Evolutionary conservation across 805 yeast species (phyloP).

Genomic region (Spathaspora hagerdaliae): DNA sequence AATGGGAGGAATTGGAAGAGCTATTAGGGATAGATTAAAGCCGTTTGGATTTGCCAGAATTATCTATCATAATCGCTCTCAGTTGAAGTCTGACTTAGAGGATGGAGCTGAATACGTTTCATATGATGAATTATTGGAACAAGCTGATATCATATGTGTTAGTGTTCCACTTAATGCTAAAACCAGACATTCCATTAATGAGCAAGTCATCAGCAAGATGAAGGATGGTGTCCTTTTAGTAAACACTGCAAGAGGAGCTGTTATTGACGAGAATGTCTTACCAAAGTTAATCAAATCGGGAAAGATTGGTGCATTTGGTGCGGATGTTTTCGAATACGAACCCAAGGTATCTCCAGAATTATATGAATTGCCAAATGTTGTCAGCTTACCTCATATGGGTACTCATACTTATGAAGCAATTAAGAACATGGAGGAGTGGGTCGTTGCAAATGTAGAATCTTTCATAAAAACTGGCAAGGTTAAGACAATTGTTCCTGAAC

Average conservation of each 20-base stretch:
- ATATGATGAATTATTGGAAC: slow-evolving; percentile 60
- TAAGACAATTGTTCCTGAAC: slow-evolving; percentile 77
- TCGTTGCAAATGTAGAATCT: slow-evolving; percentile 61
- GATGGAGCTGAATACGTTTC: slow-evolving; percentile 66
- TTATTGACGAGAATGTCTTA: slow-evolving; percentile 63
- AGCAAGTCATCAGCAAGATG: slow-evolving; percentile 58
- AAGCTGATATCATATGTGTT: slow-evolving; percentile 68
- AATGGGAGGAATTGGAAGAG: slow-evolving; percentile 87
- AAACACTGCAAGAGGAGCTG: slow-evolving; percentile 88
- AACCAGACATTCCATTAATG: slow-evolving; percentile 68
- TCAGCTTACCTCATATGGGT: slow-evolving; percentile 86
- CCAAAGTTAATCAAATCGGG: slow-evolving; percentile 56
- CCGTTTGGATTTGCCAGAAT: slow-evolving; percentile 76
- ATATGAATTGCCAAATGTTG: slow-evolving; percentile 59
- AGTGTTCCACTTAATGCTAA: slow-evolving; percentile 72
- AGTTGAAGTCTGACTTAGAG: slow-evolving; percentile 59
- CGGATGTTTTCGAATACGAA: slow-evolving; percentile 75
- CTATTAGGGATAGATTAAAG: slow-evolving; percentile 62
- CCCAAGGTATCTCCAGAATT: slow-evolving; percentile 68
- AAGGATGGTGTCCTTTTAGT: slow-evolving; percentile 75
- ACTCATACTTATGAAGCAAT: slow-evolving; percentile 75
- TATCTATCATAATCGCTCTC: slow-evolving; percentile 67
- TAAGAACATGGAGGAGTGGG: slow-evolving; percentile 75
- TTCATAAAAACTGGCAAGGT: slow-evolving; percentile 66
- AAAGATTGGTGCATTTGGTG: slow-evolving; percentile 62